Conservation (phyloP, 768 basidiomycete species). For the Rhodocollybia butyracea region DNA sequence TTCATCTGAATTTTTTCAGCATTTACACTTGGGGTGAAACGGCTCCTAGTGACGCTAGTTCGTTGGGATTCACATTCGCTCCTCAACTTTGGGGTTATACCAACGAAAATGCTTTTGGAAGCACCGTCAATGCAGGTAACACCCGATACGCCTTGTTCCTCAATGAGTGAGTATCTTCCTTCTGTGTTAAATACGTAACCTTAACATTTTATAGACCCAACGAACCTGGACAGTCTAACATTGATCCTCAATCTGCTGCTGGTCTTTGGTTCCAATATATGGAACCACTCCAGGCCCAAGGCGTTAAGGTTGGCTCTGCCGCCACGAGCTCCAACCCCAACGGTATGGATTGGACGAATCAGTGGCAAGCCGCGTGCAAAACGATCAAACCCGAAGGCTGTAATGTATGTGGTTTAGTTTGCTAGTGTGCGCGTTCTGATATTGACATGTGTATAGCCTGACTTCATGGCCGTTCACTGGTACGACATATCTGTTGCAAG, state of each 20-base stretch:
- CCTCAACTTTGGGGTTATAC: conserved; percentile 72
- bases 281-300: conserved; percentile 48
- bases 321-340: conserved; percentile 58
- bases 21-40: conserved; percentile 69
- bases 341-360: conserved; percentile 62
- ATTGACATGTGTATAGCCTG: conserved; percentile 36
- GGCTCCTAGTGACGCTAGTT: conserved; percentile 35
- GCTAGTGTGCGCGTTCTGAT: not conserved
- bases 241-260: conserved; percentile 48
- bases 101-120: conserved; percentile 45
- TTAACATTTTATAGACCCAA: conserved; percentile 54
- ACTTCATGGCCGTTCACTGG: conserved; percentile 60
- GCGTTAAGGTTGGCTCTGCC: conserved; percentile 61
- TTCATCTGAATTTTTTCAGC: conserved; percentile 19
- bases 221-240: conserved; percentile 55
- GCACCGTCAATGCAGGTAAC: conserved; percentile 46
- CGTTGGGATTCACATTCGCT: conserved; percentile 49
- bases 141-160: conserved; percentile 49
- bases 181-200: not conserved
- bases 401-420: conserved; percentile 36
- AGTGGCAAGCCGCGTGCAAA: conserved; percentile 54
- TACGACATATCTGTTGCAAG: conserved; percentile 52
- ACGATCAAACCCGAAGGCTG: too few species aligned
- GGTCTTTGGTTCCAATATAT: conserved; percentile 61
- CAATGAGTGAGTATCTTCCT: conserved; percentile 63